Base-by-base conservation (phyloP, 208 protist genomes). In the Trypanosomatidae sp. region DNA sequence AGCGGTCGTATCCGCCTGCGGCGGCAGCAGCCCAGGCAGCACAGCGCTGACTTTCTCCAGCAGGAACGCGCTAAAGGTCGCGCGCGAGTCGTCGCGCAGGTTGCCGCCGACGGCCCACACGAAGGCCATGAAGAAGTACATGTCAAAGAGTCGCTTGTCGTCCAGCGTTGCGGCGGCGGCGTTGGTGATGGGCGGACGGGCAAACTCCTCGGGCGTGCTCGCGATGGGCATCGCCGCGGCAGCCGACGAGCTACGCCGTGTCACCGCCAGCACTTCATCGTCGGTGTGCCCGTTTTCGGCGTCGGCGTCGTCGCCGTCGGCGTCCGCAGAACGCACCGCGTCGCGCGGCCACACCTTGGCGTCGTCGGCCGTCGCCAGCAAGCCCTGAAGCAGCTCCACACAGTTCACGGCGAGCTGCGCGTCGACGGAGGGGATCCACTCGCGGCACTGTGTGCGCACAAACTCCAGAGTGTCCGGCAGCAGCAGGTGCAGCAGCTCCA, bases 61-160 rank as follows among this genome's bases (percentile, higher is more conserved):
- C 25, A 94, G 66, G 82, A 97, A 97, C 28, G 75, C n/a, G 77
- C 92, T 97, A 73, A 99, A 99, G 1, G 69, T 60, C 19, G 75
- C 89, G 52, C 97, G 86, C 28, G 86, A 81, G 58, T 89, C 79
- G 73, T 97, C 97, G 62, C 88, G 90, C 46, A 99, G 66, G 82
- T 98, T 98, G 50, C 90, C 97, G 59, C 98, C 99, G 30, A 99
- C 70, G 8, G 95, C 87, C 98, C 99, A 99, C 62, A 99, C 90
- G 69, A 99, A 92, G 1, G 96, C 81, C 90, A 99, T 99, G 5
- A 98, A 65, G 77, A 99, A 98, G 79, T 97, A 94, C 85, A 95
- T 94, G 71, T 98, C 93, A 67, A 98, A 91, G 60, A 98, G 77
- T 5, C 89, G 79, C 39, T 81, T 73, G 36, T 91, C 83, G 66